Evolutionary conservation across 768 basidiomycete genomes (phyloP), one percentile per base, ranked within the genome.

Genomic region (Lepiota venenata): DNA sequence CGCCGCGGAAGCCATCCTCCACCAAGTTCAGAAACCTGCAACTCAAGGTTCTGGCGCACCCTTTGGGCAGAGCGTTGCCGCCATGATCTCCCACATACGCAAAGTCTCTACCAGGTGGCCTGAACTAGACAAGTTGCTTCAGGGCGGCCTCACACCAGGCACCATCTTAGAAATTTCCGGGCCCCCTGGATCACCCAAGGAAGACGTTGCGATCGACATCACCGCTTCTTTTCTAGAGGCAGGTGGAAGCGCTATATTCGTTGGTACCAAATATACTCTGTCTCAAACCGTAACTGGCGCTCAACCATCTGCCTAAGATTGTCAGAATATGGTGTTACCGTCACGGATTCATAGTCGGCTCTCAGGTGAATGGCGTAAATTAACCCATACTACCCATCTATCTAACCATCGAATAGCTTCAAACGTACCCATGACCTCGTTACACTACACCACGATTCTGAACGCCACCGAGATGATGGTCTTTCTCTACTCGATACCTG

Each of bases 161-260:
- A 74, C 79, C 58, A 74, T 88, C 57, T 72, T 91, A 16, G 89
- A 91, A 69, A 71, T 91, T 60, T 87, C 87, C 27, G 88, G 89
- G 0, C 85, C 87, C 42, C 88, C 89, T 0, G 89, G 89, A 45
- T 77, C 80, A 37, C 78, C 80, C 9, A 91, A 88, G 58, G 85
- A 85, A 55, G 63, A 61, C 11, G 58, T 89, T 7, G 79, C 79
- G 8, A 66, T 77, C 12, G 73, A 76, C 47, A 74, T 88, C 42
- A 74, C 77, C 12, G 64, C 68, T 32, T 73, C 68, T 2, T 82
- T 85, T 52, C 67, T 79, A 2, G 69, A 79, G 55, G 65, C 70
- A 3, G 71, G 71, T 0, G 74, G 81, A 44, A 75, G 77, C n/a
- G 76, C 85, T 4, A 66, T 91, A 18, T 84, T 89, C 58, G 70